phyloP scores from a whole-genome alignment of 192 early-diverging fungal species.

The Ambispora gerdemannii region DNA sequence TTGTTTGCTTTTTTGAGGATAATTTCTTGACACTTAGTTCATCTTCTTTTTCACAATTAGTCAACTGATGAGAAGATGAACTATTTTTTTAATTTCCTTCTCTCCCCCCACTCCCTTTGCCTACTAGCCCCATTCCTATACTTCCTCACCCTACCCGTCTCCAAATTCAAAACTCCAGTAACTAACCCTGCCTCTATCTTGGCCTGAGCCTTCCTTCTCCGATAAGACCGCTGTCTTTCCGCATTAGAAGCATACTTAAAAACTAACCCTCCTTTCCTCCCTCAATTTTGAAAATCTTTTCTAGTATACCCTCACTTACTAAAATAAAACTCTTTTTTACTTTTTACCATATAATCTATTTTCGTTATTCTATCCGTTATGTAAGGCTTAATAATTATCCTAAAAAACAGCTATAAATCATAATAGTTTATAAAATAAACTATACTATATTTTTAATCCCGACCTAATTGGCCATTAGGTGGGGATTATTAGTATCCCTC shows the following conservation, averaged over 20 bases:
- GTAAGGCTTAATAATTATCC: not conserved
- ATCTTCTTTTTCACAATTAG: no score
- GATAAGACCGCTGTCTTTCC: constrained; percentile 8
- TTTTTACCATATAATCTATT: not conserved
- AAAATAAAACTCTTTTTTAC: constrained; percentile 17
- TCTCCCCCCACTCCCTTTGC: not conserved
- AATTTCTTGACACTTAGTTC: no score
- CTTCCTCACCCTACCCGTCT: not conserved
- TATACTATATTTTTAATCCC: not conserved
- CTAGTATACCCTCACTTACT: constrained; percentile 20
- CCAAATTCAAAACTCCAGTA: not conserved
- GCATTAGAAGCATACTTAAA: constrained; percentile 7
- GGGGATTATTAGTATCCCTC: no score
- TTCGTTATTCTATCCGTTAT: not conserved
- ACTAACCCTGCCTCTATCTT: not conserved
- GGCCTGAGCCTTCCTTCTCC: constrained; percentile 1
- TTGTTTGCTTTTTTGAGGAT: no score
- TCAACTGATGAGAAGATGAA: no score
- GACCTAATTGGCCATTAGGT: not conserved
- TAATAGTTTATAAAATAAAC: not conserved
- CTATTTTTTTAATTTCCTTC: no score
- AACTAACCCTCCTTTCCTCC: not conserved
- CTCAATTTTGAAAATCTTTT: constrained; percentile 14
- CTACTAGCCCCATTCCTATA: not conserved
- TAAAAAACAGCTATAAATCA: constrained; percentile 6